A percentile compares a stretch with the other conserved stretches of the same genome.
Conservation (phyloP, 2,329 filamentous ascomycete genomes). For the Beauveria varroae region DNA sequence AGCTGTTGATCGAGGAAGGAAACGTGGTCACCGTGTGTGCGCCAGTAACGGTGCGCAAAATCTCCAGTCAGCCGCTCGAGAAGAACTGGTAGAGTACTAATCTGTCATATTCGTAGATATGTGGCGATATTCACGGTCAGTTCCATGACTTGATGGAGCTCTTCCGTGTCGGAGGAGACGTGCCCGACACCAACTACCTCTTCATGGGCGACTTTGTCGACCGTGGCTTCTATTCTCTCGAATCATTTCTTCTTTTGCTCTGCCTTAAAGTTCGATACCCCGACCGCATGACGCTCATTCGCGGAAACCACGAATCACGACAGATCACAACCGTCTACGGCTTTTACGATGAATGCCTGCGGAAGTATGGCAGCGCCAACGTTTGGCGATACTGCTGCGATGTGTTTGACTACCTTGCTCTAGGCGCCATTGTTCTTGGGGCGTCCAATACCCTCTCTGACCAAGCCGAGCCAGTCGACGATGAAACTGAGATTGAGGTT, state of each 20-base stretch:
- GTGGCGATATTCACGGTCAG: slow-evolving; percentile 93
- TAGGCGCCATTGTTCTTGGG: slow-evolving; percentile 85
- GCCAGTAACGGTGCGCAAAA: slow-evolving; percentile 70
- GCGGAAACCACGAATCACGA: slow-evolving; percentile 91
- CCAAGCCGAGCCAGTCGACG: slow-evolving; percentile 44
- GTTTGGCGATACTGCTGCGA: slow-evolving; percentile 98
- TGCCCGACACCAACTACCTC: slow-evolving; percentile 91
- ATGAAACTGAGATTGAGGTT: slow-evolving; percentile 87
- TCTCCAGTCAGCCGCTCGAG: not conserved
- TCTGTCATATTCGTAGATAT: slow-evolving; percentile 55
- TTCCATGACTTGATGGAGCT: slow-evolving; percentile 97
- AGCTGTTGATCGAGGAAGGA: slow-evolving; percentile 93
- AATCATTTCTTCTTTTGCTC: slow-evolving; percentile 90
- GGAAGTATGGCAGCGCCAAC: slow-evolving; percentile 94
- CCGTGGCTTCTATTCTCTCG: slow-evolving; percentile 94
- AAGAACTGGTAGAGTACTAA: not conserved
- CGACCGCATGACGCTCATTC: slow-evolving; percentile 91
- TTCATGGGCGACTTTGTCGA: slow-evolving; percentile 99
- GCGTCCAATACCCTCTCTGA: slow-evolving; percentile 58
- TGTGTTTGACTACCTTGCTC: slow-evolving; percentile 91
- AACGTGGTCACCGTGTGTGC: slow-evolving; percentile 95
- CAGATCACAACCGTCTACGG: slow-evolving; percentile 97
- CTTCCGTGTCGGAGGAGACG: slow-evolving; percentile 86
- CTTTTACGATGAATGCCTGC: slow-evolving; percentile 94
- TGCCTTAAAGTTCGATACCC: slow-evolving; percentile 97